Evolutionary conservation across 768 basidiomycete genomes (phyloP), one percentile per base, ranked within the genome.

Genomic region (Exsudoporus frostii): DNA sequence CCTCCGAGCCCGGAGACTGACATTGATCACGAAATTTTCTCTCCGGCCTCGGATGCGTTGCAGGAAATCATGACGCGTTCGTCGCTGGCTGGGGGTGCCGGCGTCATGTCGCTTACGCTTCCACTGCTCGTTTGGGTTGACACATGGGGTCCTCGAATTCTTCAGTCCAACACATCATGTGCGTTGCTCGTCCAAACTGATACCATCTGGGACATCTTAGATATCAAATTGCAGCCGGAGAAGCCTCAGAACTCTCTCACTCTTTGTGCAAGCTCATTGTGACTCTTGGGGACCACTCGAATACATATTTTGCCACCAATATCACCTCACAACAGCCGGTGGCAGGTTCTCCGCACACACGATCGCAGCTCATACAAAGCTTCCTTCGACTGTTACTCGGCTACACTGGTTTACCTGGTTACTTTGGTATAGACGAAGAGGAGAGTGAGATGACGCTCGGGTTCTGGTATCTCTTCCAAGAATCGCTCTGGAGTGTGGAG

Each of bases 401-500:
- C 17, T 88, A 89, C 55, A 91, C 90, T 0, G 85, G 83, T 75
- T 70, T 82, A 10, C 82, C 85, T 0, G 92, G 91, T 0, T 83
- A 82, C 55, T 91, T 86, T 63, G 90, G 88, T 1, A 79, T 81
- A 0, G 92, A 95, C 43, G 94, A 95, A 65, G 88, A 91, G 45
- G 86, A 90, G 64, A 93, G 90, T 61, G 92, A 95, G 69, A 79
- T 87, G 76, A 88, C 88, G 3, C 78, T 96, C 3, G 83, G 83
- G 1, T 95, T 95, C 62, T 96, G 95, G 88, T 95, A 92, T 57
- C 73, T 91, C 37, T 80, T 96, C 51, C 93, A 96, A 68, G 94
- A 98, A 65, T 83, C 90, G 1, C 67, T 92, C 24, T 92, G 90
- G 90, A 78, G 73, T 33, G 77, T 77, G 13, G 84, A 87, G 48